These are phyloP conservation scores for Eustoma russellianum DNA, from an alignment of 257 asterid species.

Conservation along the genomic window DNA sequence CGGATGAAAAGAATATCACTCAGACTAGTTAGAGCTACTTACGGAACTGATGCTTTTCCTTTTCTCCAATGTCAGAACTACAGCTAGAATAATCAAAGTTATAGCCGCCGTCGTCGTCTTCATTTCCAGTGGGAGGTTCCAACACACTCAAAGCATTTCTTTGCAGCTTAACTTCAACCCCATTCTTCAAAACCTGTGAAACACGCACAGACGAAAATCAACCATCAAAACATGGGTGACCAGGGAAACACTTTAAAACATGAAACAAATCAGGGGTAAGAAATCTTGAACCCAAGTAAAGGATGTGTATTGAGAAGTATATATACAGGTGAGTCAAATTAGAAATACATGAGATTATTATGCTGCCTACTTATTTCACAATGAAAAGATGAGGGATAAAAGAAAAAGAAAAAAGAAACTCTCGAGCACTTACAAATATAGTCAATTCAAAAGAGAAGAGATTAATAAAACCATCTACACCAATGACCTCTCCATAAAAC, in stretches of 20 bases:
- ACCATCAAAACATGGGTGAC: no score
- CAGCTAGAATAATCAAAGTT: slow-evolving; percentile 73
- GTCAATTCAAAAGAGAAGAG: neutral
- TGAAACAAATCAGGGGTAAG: no score
- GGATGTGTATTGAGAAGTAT: neutral
- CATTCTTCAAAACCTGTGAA: slow-evolving; percentile 75
- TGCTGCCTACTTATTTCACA: no score
- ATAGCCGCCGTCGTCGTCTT: slow-evolving; percentile 49
- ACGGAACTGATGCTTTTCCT: slow-evolving; percentile 51
- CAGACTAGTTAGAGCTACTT: slow-evolving; percentile 19
- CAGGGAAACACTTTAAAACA: no score
- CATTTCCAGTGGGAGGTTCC: slow-evolving; percentile 90
- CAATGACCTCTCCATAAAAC: neutral
- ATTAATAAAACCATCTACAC: neutral
- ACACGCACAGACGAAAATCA: no score
- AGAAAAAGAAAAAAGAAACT: no score
- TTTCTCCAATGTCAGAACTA: slow-evolving; percentile 66
- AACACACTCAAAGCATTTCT: slow-evolving; percentile 88
- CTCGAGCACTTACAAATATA: no score
- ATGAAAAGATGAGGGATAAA: no score
- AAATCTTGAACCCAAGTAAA: neutral
- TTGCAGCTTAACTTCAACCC: slow-evolving; percentile 92
- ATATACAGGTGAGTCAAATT: no score
- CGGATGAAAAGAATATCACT: neutral
- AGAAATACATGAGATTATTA: neutral